Base-by-base conservation (phyloP, 2,329 filamentous ascomycete species). In the Emergomyces africanus region DNA sequence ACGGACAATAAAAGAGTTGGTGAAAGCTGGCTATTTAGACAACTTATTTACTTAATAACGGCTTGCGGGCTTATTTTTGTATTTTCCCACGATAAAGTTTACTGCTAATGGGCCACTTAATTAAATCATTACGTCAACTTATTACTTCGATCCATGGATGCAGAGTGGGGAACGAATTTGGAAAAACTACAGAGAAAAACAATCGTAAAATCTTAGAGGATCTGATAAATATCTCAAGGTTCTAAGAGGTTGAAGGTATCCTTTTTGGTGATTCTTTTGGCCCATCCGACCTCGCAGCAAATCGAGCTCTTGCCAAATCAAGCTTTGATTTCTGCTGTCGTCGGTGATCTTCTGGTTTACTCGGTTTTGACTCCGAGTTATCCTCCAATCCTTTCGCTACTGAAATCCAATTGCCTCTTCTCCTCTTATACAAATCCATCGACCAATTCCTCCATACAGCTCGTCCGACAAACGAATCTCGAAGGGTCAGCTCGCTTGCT, bases 401-500 rank as follows among this genome's bases (percentile, higher is more conserved):
- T 59, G 76, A 77, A 60, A 84, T 77, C 86, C 86, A 89, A 59
- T 87, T 84, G 5, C 74, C 76, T 46, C 82, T 75, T 57, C 79
- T 75, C 33, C 84, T 76, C 67, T 84, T 86, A 30, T 30, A 89
- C 5, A 86, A 71, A 70, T 89, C 86, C 81, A 89, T 85, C 41
- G 78, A 80, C 86, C 86, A 89, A 67, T 88, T 89, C 63, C 83
- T 79, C 85, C 85, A 88, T 12, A 89, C 85, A 2, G 83, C 83
- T 39, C 85, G 76, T 1, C 86, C 86, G 30, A 30, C 3, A 41
- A 79, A 81, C 1, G 81, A 84, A 60, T 87, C 83, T n/a, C 85
- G 79, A 20, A 89, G 70, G 0, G 73, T 66, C n/a, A 75, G 70
- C 67, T 88, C 86, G 59, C 82, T 78, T 58, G 79, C 75, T 0